Base-by-base conservation (phyloP, 768 basidiomycete genomes). In the Coprinellus micaceus region DNA sequence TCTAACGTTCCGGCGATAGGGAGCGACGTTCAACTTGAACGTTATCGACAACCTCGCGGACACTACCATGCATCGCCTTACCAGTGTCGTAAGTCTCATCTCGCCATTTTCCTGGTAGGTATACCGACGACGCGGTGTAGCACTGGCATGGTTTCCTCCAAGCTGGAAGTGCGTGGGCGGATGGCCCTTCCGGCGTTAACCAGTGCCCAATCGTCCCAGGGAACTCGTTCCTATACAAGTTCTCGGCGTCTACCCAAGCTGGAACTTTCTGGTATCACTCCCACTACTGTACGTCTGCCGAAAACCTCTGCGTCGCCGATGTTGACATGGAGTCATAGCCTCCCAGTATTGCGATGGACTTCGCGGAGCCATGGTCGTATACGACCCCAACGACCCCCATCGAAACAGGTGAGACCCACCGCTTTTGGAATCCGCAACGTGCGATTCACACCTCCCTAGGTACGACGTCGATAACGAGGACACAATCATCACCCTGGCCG, bases 261-360 rank as follows among this genome's bases (percentile, higher is more conserved):
- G 77, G 78, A 19, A 72, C 68, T 13, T 82, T 69, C 59, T 82
- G 81, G 79, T 73, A 67, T 33, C 66, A 67, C 50, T 68, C 64
- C 17, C 68, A 70, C 59, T 62, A 77, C 64, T 67, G 71, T 73
- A 45, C 19, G 65, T 63, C 15, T 9, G 25, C 17, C 26, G 2
- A 26, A 10, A 44, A 17, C 25, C 66, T 66, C 4, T 67, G 66
- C 15, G 67, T 4, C 24, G 53, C 10, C 41, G 12, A 64, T 44
- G 29, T 40, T 60, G 61, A 67, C 47, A 21, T 44, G 1, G 53
- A 58, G 76, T 74, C 73, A 76, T 57, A 75, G 77, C 15, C 50
- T 77, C 19, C 69, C 82, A 83, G 65, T 83, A 83, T 56, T 84
- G 82, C 52, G 82, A 84, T 57, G 82, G 82, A 0, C 70, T 83